Conservation (phyloP, 2,329 filamentous ascomycete species). For the Xylariaceae sp. region DNA sequence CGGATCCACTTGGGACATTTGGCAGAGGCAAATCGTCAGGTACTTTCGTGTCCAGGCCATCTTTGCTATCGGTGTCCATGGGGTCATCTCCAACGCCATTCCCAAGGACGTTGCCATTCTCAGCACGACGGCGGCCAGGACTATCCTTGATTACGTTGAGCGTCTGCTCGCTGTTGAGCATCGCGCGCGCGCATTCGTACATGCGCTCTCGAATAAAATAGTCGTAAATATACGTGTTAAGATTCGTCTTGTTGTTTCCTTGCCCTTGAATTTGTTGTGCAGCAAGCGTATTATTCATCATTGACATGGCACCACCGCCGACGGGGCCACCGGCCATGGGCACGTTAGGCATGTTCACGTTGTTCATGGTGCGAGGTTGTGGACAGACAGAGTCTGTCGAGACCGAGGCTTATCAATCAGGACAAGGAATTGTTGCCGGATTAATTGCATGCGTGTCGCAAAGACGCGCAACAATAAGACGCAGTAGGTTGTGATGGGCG, state of each 20-base stretch:
- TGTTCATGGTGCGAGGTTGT: constrained; percentile 55
- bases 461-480: constrained; percentile 2
- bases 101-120: constrained; percentile 65
- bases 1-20: constrained; percentile 65
- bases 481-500: background rate
- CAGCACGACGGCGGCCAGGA: constrained; percentile 67
- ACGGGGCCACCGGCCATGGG: constrained; percentile 68
- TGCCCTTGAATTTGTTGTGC: constrained; percentile 40
- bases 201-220: constrained; percentile 87
- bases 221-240: constrained; percentile 90
- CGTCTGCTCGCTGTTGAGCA: constrained; percentile 68
- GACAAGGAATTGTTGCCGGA: constrained; percentile 5
- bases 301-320: constrained; percentile 60
- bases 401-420: constrained; percentile 30
- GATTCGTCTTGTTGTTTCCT: constrained; percentile 55
- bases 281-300: constrained; percentile 63
- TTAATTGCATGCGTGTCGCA: constrained; percentile 32
- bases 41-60: constrained; percentile 72
- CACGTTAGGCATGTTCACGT: constrained; percentile 71
- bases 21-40: constrained; percentile 80
- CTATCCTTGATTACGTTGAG: constrained; percentile 71
- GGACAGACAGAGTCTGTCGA: constrained; percentile 45
- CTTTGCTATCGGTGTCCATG: constrained; percentile 84
- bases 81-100: constrained; percentile 74
- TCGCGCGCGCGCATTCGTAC: constrained; percentile 77